Evolutionary conservation across 2,329 filamentous ascomycete species (phyloP).

Genomic region (Talaromyces sp.): DNA sequence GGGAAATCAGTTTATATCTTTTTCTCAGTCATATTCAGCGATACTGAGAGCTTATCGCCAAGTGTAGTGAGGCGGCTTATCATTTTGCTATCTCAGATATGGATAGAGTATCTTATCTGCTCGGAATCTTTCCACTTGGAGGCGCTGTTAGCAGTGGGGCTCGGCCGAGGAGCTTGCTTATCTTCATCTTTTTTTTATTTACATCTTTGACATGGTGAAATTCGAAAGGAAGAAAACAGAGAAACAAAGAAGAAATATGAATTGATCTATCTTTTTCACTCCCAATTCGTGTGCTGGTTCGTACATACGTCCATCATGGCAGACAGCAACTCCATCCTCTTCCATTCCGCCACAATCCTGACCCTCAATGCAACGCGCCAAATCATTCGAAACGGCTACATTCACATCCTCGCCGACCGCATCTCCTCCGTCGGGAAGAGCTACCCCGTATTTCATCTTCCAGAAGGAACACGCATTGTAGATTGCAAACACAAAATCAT

Average conservation of each 20-base stretch:
- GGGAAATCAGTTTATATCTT: neutral
- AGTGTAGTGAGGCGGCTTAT: neutral
- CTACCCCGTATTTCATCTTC: neutral
- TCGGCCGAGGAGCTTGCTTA: neutral
- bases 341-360: slow-evolving; percentile 21
- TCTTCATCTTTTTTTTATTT: neutral
- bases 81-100: neutral
- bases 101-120: no score
- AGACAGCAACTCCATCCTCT: slow-evolving; percentile 15
- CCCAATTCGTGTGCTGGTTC: no score
- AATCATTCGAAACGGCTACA: slow-evolving; percentile 20
- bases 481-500: slow-evolving; percentile 32
- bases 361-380: slow-evolving; percentile 21
- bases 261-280: neutral
- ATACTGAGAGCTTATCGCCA: neutral
- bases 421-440: slow-evolving; percentile 4
- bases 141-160: neutral
- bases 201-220: no score
- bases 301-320: neutral
- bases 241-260: neutral
- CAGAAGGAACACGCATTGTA: slow-evolving; percentile 19
- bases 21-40: neutral
- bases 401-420: slow-evolving; percentile 12
- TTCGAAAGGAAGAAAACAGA: neutral
- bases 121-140: no score